phyloP scores from a whole-genome alignment of 108 stramenopile genomes.

The Cyclotella sp. region DNA sequence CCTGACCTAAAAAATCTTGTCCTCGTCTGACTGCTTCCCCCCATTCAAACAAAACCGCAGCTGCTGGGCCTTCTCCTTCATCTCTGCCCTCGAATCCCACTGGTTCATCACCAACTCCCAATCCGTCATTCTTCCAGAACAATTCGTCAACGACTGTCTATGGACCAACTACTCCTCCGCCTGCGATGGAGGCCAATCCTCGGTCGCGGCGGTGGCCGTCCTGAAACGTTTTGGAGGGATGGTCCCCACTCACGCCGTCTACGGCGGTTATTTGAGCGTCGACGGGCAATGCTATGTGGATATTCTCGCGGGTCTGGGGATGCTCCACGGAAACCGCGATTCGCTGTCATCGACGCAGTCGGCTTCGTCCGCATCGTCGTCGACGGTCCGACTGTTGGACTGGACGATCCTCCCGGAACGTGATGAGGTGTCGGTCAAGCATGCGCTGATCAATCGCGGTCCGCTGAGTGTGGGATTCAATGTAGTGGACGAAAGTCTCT shows the following conservation, averaged over 20 bases:
- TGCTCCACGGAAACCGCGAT: constrained; percentile 5
- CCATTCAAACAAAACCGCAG: neutral
- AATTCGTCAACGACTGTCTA: constrained; percentile 41
- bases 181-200: constrained; percentile 28
- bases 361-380: neutral
- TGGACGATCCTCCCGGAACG: constrained; percentile 37
- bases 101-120: constrained; percentile 31
- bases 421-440: constrained; percentile 30
- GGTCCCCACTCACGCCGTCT: constrained; percentile 24
- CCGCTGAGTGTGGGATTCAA: constrained; percentile 35
- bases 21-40: neutral
- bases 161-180: constrained; percentile 17
- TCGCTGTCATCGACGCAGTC: neutral
- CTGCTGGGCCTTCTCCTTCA: constrained; percentile 71
- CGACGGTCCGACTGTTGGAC: constrained; percentile 20
- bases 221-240: constrained; percentile 24
- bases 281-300: constrained; percentile 47
- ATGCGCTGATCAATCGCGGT: constrained; percentile 26
- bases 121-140: constrained; percentile 28
- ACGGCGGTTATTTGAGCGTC: constrained; percentile 31
- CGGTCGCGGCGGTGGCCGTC: constrained; percentile 10
- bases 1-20: too few species aligned
- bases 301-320: constrained; percentile 21
- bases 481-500: constrained; percentile 23
- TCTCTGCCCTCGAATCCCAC: constrained; percentile 38